Conservation (phyloP, 2,329 filamentous ascomycete genomes). For the Aureobasidium musti region DNA sequence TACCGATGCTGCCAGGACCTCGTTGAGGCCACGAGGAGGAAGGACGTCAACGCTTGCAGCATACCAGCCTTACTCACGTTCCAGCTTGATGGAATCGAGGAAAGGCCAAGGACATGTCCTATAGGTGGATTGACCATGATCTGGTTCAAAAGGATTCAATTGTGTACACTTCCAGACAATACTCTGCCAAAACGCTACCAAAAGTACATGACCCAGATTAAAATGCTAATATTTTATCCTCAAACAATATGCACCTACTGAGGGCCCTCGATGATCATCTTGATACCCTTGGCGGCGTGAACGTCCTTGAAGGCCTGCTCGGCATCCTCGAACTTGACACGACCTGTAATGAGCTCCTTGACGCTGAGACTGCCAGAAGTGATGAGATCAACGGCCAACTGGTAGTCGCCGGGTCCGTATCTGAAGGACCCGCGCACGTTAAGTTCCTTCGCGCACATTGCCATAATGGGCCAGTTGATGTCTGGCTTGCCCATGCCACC, state of each 20-base stretch:
- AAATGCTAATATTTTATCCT: constrained; percentile 6
- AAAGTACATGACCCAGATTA: constrained; percentile 21
- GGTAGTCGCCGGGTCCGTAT: constrained; percentile 65
- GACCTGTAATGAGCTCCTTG: constrained; percentile 74
- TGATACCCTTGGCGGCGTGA: constrained; percentile 74
- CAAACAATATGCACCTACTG: constrained; percentile 13
- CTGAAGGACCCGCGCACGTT: constrained; percentile 32
- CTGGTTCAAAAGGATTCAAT: constrained; percentile 1
- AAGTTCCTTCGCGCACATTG: no score
- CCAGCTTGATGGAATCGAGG: neutral
- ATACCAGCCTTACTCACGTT: neutral
- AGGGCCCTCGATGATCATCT: constrained; percentile 55
- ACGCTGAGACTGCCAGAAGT: constrained; percentile 66
- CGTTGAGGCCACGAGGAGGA: neutral
- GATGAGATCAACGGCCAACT: constrained; percentile 75
- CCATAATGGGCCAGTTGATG: constrained; percentile 84
- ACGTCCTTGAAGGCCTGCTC: constrained; percentile 84
- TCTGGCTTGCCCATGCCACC: constrained; percentile 84
- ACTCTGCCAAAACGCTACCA: constrained; percentile 23
- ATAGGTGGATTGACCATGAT: neutral
- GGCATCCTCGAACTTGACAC: constrained; percentile 75
- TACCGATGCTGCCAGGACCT: neutral
- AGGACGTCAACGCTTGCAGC: neutral
- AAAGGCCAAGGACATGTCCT: neutral
- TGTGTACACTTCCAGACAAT: constrained; percentile 8